Conservation (phyloP, 2,329 filamentous ascomycete species). For the Lasiodiplodia sp. region DNA sequence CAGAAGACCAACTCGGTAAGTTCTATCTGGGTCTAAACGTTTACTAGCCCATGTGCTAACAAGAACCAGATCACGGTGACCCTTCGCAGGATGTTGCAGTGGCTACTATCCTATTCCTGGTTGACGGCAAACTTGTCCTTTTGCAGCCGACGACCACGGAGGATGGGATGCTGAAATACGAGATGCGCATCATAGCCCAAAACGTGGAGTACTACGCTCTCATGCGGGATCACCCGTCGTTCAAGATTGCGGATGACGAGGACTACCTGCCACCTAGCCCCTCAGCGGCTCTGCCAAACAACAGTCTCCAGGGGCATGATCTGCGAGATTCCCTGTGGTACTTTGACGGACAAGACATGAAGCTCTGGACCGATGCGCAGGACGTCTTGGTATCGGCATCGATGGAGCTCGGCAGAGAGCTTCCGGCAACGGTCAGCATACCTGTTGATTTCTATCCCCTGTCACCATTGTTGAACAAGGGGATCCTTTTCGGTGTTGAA, state of each 20-base stretch:
- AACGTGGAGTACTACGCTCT: constrained; percentile 95
- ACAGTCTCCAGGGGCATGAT: constrained; percentile 57
- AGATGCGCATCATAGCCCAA: constrained; percentile 96
- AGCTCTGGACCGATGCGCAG: constrained; percentile 87
- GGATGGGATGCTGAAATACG: constrained; percentile 88
- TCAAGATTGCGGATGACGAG: constrained; percentile 56
- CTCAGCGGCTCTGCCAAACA: constrained; percentile 49
- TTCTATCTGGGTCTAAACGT: constrained; percentile 30
- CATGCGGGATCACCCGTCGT: constrained; percentile 81
- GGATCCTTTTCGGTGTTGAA: constrained; percentile 88
- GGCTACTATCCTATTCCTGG: constrained; percentile 93
- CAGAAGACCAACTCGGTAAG: constrained; percentile 82
- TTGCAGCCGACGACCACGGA: constrained; percentile 86
- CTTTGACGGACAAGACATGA: constrained; percentile 86
- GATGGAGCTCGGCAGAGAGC: constrained; percentile 69
- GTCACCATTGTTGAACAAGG: constrained; percentile 86
- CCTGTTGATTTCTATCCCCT: constrained; percentile 95
- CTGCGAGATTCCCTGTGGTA: constrained; percentile 91
- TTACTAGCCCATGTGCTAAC: constrained; percentile 34
- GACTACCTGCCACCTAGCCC: constrained; percentile 56
- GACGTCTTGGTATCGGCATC: constrained; percentile 79
- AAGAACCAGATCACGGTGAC: constrained; percentile 73
- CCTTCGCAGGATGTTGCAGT: constrained; percentile 94
- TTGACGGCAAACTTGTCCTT: constrained; percentile 94
- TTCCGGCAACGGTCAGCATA: constrained; percentile 78